phyloP scores from a whole-genome alignment of 352 stramenopile species.

The Aphanomyces cochlioides region DNA sequence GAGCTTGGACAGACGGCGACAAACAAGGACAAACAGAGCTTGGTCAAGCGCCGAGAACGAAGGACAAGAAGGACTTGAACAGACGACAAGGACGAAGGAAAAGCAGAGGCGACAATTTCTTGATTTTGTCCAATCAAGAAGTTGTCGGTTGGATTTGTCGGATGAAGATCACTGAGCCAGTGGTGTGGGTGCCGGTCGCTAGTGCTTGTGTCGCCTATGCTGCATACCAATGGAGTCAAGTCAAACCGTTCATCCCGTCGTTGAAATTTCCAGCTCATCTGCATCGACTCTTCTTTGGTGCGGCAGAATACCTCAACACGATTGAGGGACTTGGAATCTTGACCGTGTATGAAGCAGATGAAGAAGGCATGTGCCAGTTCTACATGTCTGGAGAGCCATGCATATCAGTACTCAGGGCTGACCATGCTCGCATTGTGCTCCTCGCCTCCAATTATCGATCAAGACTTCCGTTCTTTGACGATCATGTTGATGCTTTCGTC shows the following conservation, averaged over 20 bases:
- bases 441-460: slow-evolving; percentile 8
- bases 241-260: slow-evolving; percentile 10
- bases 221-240: not conserved
- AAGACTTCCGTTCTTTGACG: not conserved
- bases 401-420: slow-evolving; percentile 1
- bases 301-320: not conserved
- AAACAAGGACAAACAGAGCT: too few species aligned
- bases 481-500: not conserved
- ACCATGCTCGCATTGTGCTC: slow-evolving; percentile 1
- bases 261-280: not conserved
- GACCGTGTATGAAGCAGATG: slow-evolving; percentile 6
- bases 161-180: too few species aligned
- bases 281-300: slow-evolving; percentile 1
- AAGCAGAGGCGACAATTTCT: too few species aligned
- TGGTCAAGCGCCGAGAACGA: too few species aligned
- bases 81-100: too few species aligned
- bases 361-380: slow-evolving; percentile 18
- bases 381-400: not conserved
- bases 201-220: too few species aligned
- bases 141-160: too few species aligned
- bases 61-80: too few species aligned
- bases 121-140: too few species aligned
- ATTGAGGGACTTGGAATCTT: not conserved
- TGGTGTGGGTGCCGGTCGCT: too few species aligned
- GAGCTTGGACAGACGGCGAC: too few species aligned